Base-by-base conservation (phyloP, 768 basidiomycete species). In the Gloeophyllum trabeum region DNA sequence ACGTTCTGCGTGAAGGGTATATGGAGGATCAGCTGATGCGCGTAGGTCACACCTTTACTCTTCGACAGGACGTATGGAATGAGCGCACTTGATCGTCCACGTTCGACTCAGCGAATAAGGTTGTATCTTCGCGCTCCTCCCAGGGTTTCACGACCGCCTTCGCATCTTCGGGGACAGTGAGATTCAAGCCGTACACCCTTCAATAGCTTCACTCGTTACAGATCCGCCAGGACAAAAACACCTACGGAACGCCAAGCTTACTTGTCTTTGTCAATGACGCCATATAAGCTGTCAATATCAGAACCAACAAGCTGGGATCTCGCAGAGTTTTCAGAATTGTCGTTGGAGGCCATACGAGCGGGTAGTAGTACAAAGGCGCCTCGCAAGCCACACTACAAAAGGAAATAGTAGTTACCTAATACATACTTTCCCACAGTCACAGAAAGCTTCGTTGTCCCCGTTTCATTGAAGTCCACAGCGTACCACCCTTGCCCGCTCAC, bases 1-100 rank as follows among this genome's bases (percentile, higher is more conserved):
- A 90, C 87, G 51, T 79, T 82, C 55, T 88, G 72, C 1, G 70
- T 70, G 64, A 91, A 91, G 0, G 88, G 84, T 38, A 91, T 60
- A 56, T 88, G 85, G 46, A 91, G 68, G 52, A 90, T 81, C 43
- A 89, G 65, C 87, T 90, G 49, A 19, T 42, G 20, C n/a, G 38
- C 44, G 40, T 40, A 37, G 42, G 44, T 55, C 16, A 10, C 10
- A 16, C 10, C 28, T 10, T 32, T 10, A 32, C 16, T n/a, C 28
- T 10, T 10, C 16, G 10, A 16, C 28, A 32, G 24, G 28, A 41
- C 52, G 43, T 18, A 21, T 35, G 16, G 24, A 24, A 10, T n/a
- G n/a, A n/a, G 32, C 12, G 39, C 6, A 18, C 87, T 73, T 91
- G 85, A 54, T 91, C 87, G 49, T 91, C 88, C 12, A 89, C 87